These are phyloP conservation scores for Hypericum androsaemum DNA, from an alignment of 345 rosid genomes.

Conservation along the genomic window DNA sequence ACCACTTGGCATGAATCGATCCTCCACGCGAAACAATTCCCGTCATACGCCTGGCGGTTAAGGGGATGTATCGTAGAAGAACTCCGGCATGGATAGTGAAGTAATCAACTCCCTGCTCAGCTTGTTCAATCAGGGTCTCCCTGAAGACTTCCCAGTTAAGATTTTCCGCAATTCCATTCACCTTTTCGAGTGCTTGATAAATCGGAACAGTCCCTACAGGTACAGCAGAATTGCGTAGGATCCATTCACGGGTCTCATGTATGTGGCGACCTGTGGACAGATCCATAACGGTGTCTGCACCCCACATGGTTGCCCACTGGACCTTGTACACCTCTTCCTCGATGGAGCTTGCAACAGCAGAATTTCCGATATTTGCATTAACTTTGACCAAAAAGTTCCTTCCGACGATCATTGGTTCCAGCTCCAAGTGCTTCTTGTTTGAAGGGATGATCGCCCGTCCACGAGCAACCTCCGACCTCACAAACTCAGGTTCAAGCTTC, in stretches of 20 bases:
- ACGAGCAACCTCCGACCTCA: slow-evolving; percentile 92
- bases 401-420: slow-evolving; percentile 95
- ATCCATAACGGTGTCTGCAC: slow-evolving; percentile 98
- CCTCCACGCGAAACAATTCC: slow-evolving; percentile 98
- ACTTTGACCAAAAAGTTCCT: slow-evolving; percentile 94
- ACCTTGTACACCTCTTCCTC: slow-evolving; percentile 98
- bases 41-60: slow-evolving; percentile 91
- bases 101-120: slow-evolving; percentile 98
- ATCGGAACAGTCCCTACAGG: slow-evolving; percentile 98
- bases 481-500: slow-evolving; percentile 94
- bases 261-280: slow-evolving; percentile 97
- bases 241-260: slow-evolving; percentile 98
- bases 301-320: slow-evolving; percentile 99
- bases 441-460: slow-evolving; percentile 98
- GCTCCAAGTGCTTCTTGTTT: slow-evolving; percentile 88
- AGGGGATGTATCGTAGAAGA: slow-evolving; percentile 78
- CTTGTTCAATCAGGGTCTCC: slow-evolving; percentile 89
- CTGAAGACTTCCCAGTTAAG: slow-evolving; percentile 91
- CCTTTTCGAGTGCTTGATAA: slow-evolving; percentile 97
- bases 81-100: slow-evolving; percentile 98
- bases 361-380: slow-evolving; percentile 96
- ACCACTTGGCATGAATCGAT: slow-evolving; percentile 98
- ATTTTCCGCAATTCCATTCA: slow-evolving; percentile 83
- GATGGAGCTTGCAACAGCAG: slow-evolving; percentile 89
- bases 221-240: slow-evolving; percentile 82